A percentile compares a stretch with the other conserved stretches of the same genome.
These are phyloP conservation scores for Rubroshorea leprosula DNA, from an alignment of 345 rosid genomes.

Conservation along the genomic window DNA sequence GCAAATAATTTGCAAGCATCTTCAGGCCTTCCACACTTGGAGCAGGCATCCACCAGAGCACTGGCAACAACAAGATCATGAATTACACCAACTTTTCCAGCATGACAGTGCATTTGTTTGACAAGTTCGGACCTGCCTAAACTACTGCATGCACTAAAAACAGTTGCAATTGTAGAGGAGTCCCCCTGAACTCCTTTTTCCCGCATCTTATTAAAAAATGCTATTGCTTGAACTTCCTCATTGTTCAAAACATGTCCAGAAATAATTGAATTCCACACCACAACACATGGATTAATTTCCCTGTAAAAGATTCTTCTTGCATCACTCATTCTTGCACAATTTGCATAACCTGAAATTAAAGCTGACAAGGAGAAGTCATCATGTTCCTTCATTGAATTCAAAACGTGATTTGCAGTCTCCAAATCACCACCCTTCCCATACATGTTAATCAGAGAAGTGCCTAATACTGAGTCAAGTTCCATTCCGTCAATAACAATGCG, in stretches of 20 bases:
- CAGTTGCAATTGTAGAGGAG: slow-evolving; percentile 44
- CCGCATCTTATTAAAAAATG: slow-evolving; percentile 54
- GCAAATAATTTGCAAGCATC: slow-evolving; percentile 65
- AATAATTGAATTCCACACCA: slow-evolving; percentile 78
- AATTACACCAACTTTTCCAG: slow-evolving; percentile 43
- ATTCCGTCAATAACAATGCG: slow-evolving; percentile 37
- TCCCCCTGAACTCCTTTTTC: slow-evolving; percentile 33
- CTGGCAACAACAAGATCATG: slow-evolving; percentile 31
- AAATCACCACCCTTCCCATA: slow-evolving; percentile 72
- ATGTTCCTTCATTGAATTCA: slow-evolving; percentile 38
- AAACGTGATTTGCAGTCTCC: slow-evolving; percentile 40
- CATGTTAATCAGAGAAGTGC: slow-evolving; percentile 59
- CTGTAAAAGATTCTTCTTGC: slow-evolving; percentile 46
- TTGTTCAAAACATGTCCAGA: slow-evolving; percentile 58
- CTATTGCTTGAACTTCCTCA: slow-evolving; percentile 51
- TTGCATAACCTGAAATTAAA: slow-evolving; percentile 65
- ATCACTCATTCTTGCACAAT: slow-evolving; percentile 46
- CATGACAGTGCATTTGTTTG: slow-evolving; percentile 47
- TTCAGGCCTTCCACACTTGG: slow-evolving; percentile 47
- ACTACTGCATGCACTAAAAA: slow-evolving; percentile 52
- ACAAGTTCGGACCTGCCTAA: slow-evolving; percentile 21
- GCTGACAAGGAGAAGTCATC: slow-evolving; percentile 82
- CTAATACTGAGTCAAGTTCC: slow-evolving; percentile 44
- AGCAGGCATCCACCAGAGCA: slow-evolving; percentile 46
- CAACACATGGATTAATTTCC: slow-evolving; percentile 33